Base-by-base conservation (phyloP, 2,329 filamentous ascomycete genomes). In the Diatrype stigma region DNA sequence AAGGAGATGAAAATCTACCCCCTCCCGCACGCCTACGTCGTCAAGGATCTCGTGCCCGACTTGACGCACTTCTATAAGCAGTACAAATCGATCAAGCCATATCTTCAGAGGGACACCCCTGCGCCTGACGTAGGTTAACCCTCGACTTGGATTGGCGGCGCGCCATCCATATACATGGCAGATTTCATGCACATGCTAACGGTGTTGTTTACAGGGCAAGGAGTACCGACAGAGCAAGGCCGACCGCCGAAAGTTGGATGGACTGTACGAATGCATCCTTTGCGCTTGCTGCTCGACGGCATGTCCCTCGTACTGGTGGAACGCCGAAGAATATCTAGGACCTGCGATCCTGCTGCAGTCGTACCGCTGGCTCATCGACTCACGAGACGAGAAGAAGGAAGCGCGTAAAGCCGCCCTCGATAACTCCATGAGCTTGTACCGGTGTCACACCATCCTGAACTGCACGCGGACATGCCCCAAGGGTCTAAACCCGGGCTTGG, bases 301-400 rank as follows among this genome's bases (percentile, higher is more conserved):
- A 45, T 99, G 94, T 81, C 94, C 94, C n/a, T 96, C 91, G 17
- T 99, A 99, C 82, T 99, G 94, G 94, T 99, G 94, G 94, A 99
- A 99, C 80, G 86, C 87, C 63, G 92, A 97, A 76, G 92, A 97
- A 74, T 99, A 99, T 78, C 89, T 99, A 47, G 94, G 94, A 57
- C 94, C 94, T 53, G 94, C 94, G 60, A 90, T 99, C 55, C 87
- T 99, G 48, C 85, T 99, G 60, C 94, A 99, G 77, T 96, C 91
- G 8, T 99, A 97, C 85, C 86, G 93, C 69, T 99, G 94, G 94
- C 81, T 99, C 60, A 88, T 86, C 67, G 94, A 99, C 72, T 95
- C 90, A 42, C 87, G 94, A 73, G 94, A 99, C 71, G 88, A 96
- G 83, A 85, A 83, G 73, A 95, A 80, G 65, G 85, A 81, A 52